A percentile compares a stretch with the other conserved stretches of the same genome.
These are phyloP conservation scores for Capsicum pubescens DNA, from an alignment of 257 asterid genomes.

Conservation along the genomic window DNA sequence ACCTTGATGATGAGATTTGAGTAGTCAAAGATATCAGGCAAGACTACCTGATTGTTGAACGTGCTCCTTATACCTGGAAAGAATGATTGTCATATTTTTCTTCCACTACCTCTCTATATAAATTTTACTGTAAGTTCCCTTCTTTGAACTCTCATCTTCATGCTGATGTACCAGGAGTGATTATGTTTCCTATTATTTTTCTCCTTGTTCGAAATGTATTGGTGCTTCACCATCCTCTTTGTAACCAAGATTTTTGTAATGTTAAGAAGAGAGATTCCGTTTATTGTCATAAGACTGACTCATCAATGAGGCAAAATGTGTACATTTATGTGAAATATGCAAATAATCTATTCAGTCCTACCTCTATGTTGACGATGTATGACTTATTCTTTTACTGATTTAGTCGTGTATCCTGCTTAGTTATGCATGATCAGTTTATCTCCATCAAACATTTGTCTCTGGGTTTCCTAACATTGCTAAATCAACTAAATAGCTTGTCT, in stretches of 20 bases:
- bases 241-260: not conserved
- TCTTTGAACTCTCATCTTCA: constrained; percentile 21
- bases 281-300: not conserved
- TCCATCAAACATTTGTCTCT: not conserved
- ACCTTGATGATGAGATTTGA: constrained; percentile 87
- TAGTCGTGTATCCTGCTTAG: not conserved
- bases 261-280: not conserved
- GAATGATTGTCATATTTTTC: constrained; percentile 48
- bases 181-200: constrained; percentile 1
- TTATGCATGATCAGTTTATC: constrained; percentile 8
- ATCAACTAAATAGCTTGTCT: constrained; percentile 6
- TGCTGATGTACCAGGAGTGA: constrained; percentile 8
- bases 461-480: not conserved
- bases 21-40: constrained; percentile 85
- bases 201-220: not conserved
- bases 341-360: not conserved
- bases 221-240: constrained; percentile 20
- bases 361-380: not conserved
- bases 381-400: not conserved
- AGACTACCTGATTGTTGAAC: constrained; percentile 82
- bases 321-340: not conserved
- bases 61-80: constrained; percentile 92
- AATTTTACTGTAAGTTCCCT: too few relatives aligned
- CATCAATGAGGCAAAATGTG: constrained; percentile 2
- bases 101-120: too few relatives aligned